Percentiles rank a stretch among this genome's conserved stretches.
Conservation (phyloP, 306 rosid genomes). For the Vigna trinervia region DNA sequence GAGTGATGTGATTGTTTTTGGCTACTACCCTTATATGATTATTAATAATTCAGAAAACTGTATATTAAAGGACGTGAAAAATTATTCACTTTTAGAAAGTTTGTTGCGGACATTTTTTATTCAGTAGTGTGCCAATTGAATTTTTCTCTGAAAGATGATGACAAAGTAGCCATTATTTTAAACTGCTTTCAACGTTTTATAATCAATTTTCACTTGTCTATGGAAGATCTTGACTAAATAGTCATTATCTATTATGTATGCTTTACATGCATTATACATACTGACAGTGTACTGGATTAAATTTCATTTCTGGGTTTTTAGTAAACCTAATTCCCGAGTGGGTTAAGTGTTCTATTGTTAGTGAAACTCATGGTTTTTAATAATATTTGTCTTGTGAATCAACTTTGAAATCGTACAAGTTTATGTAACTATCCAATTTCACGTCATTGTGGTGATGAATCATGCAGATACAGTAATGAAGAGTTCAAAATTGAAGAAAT, state of each 20-base stretch:
- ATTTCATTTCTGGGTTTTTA: neutral
- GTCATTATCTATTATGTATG: neutral
- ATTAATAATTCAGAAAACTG: neutral
- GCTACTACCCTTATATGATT: neutral
- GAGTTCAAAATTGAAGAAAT: constrained; percentile 61
- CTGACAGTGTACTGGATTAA: neutral
- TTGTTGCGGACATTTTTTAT: neutral
- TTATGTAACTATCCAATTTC: too few relatives aligned
- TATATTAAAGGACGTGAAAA: neutral
- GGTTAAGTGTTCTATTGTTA: neutral
- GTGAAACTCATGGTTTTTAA: neutral
- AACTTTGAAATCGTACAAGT: too few relatives aligned
- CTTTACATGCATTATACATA: neutral
- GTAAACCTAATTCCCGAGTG: neutral
- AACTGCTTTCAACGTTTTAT: neutral
- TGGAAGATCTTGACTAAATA: too few relatives aligned
- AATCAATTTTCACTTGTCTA: neutral
- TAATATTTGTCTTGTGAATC: too few relatives aligned
- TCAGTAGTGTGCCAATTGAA: neutral
- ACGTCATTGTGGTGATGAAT: neutral
- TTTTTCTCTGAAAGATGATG: neutral
- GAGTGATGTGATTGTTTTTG: constrained; percentile 10
- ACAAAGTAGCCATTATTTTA: neutral
- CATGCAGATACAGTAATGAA: constrained; percentile 60
- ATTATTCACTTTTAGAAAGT: neutral